These are phyloP conservation scores for Cordyceps farinosa DNA, from an alignment of 2,329 filamentous ascomycete genomes.

Conservation along the genomic window DNA sequence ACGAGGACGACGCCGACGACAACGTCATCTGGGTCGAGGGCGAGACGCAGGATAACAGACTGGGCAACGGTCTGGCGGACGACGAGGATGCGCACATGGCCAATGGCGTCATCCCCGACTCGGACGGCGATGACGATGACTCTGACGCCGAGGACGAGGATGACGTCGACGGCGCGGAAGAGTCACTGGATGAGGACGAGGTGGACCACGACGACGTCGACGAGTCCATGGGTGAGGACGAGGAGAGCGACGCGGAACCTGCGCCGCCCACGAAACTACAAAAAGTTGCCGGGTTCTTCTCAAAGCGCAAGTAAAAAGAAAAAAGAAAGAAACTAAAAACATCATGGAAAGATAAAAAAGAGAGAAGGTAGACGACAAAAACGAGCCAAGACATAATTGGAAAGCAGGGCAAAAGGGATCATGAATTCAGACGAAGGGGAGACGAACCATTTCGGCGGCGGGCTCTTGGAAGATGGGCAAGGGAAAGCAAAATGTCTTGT, in stretches of 20 bases:
- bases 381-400: not conserved
- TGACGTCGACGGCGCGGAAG: constrained; percentile 45
- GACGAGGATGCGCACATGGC: constrained; percentile 44
- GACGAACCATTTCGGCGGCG: not conserved
- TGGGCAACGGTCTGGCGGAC: constrained; percentile 27
- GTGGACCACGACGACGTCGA: constrained; percentile 56
- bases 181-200: constrained; percentile 55
- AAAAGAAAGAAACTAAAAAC: not conserved
- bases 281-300: constrained; percentile 36
- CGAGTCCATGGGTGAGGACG: constrained; percentile 54
- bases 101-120: constrained; percentile 55
- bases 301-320: constrained; percentile 15
- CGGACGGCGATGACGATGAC: constrained; percentile 55
- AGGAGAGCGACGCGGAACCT: constrained; percentile 48
- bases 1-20: constrained; percentile 57
- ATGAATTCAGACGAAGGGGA: constrained; percentile 2
- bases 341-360: not conserved
- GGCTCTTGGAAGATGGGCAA: not conserved
- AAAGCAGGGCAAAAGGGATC: constrained; percentile 6
- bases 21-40: constrained; percentile 88
- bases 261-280: constrained; percentile 46
- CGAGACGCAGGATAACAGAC: constrained; percentile 55
- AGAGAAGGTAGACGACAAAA: not conserved
- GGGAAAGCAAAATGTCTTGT: not conserved
- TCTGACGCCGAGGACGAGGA: constrained; percentile 42